Evolutionary conservation across 2,329 filamentous ascomycete species (phyloP).

Genomic region (Apiospora phragmitis): DNA sequence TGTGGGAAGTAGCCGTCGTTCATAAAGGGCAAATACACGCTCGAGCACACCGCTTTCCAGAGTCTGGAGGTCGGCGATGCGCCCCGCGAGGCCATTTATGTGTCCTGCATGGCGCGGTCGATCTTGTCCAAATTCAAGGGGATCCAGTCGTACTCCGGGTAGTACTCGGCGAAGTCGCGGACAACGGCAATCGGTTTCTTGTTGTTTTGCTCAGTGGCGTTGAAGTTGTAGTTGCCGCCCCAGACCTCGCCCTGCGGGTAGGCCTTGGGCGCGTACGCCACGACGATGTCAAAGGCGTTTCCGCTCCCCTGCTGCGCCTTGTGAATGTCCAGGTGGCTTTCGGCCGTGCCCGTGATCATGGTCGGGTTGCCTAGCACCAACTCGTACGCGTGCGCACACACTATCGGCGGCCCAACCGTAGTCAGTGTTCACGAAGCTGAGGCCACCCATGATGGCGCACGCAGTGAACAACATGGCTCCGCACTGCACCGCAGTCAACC

Average conservation of each 20-base stretch:
- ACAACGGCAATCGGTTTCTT: constrained; percentile 45
- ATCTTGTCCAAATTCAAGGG: constrained; percentile 30
- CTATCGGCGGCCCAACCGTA: constrained; percentile 53
- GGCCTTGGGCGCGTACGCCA: constrained; percentile 44
- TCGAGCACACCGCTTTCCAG: constrained; percentile 34
- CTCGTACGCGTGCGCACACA: constrained; percentile 47
- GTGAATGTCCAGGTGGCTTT: constrained; percentile 49
- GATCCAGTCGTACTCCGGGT: constrained; percentile 48
- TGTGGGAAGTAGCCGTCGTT: constrained; percentile 44
- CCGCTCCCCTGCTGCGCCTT: constrained; percentile 55
- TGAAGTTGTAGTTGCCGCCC: constrained; percentile 44
- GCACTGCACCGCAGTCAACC: no score
- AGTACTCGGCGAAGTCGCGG: constrained; percentile 58
- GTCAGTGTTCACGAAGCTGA: constrained; percentile 51
- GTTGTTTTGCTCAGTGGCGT: constrained; percentile 30
- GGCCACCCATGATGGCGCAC: constrained; percentile 18
- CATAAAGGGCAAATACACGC: constrained; percentile 42
- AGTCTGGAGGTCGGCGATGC: constrained; percentile 32
- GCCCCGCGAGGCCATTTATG: constrained; percentile 34
- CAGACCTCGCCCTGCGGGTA: constrained; percentile 42
- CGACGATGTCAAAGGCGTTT: constrained; percentile 56
- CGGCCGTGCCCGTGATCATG: constrained; percentile 45
- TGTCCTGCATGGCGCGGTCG: constrained; percentile 36
- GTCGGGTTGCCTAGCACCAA: constrained; percentile 52
- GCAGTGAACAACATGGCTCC: neutral